phyloP scores from a whole-genome alignment of 2,329 filamentous ascomycete genomes.

The Ilyonectria robusta region DNA sequence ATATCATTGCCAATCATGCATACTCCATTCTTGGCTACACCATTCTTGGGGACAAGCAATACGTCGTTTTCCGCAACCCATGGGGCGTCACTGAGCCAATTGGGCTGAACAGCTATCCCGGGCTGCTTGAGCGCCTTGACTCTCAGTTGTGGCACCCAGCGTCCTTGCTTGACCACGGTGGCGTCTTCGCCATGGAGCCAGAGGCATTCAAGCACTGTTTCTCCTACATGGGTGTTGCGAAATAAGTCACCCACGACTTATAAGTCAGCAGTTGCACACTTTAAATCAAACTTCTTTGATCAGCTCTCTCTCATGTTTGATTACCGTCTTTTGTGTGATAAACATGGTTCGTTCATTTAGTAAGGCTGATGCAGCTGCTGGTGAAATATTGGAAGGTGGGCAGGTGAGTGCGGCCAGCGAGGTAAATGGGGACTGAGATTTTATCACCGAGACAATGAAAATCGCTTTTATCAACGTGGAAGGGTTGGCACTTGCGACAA shows the following conservation, averaged over 20 bases:
- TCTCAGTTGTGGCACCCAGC: conserved; percentile 55
- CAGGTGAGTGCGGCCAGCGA: too few species aligned
- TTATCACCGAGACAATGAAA: too few species aligned
- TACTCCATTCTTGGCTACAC: conserved; percentile 54
- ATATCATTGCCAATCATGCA: conserved; percentile 61
- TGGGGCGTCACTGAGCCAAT: conserved; percentile 60
- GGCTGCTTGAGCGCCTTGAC: conserved; percentile 55
- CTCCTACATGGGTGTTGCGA: conserved; percentile 43
- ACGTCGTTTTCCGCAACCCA: conserved; percentile 60
- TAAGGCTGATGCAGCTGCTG: too few species aligned
- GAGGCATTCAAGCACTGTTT: conserved; percentile 56
- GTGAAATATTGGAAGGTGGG: too few species aligned
- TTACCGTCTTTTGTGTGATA: too few species aligned
- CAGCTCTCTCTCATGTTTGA: too few species aligned
- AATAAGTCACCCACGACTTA: conserved; percentile 44
- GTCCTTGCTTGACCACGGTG: conserved; percentile 53
- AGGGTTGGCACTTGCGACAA: too few species aligned
- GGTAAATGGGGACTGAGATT: too few species aligned
- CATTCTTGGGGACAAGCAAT: conserved; percentile 55
- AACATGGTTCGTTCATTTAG: too few species aligned
- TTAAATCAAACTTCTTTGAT: too few species aligned
- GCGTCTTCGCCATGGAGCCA: conserved; percentile 55
- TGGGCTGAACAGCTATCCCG: conserved; percentile 57
- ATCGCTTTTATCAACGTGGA: too few species aligned
- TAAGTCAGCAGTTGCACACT: too few species aligned